phyloP scores from a whole-genome alignment of 441 rosid species.

The Bocquillonia castaneifolia region DNA sequence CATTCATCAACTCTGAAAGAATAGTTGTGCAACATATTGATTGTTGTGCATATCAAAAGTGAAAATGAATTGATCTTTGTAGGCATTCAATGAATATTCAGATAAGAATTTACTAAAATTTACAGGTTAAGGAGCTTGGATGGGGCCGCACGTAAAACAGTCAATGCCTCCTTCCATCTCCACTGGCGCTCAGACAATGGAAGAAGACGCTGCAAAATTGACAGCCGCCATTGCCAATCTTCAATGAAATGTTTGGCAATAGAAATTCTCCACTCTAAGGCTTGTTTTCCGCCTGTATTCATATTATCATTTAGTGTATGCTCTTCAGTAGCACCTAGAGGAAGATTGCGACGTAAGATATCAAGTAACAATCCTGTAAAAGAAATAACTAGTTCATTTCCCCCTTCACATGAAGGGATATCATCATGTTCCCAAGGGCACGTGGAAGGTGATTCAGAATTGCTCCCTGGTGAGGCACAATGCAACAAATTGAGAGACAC shows the following conservation, averaged over 20 bases:
- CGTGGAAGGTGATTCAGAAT: conserved; percentile 40
- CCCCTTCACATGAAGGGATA: conserved; percentile 50
- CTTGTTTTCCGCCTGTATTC: conserved; percentile 57
- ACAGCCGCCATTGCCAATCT: conserved; percentile 97
- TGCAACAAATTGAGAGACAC: conserved; percentile 59
- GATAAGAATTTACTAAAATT: conserved; percentile 33
- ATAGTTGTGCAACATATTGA: conserved; percentile 12
- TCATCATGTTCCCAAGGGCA: conserved; percentile 45
- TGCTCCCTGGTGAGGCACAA: conserved; percentile 49
- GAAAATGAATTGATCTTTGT: conserved; percentile 3
- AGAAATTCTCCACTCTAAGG: conserved; percentile 92
- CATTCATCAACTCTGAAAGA: conserved; percentile 3
- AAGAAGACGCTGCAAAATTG: conserved; percentile 86
- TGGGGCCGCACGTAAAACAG: conserved; percentile 88
- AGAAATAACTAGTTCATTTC: conserved; percentile 67
- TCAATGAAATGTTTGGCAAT: conserved; percentile 70
- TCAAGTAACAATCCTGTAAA: conserved; percentile 73
- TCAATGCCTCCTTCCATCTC: conserved; percentile 95
- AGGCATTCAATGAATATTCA: conserved; percentile 19
- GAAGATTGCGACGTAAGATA: conserved; percentile 65
- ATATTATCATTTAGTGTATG: conserved; percentile 46
- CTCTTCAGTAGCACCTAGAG: conserved; percentile 52
- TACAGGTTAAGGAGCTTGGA: conserved; percentile 94
- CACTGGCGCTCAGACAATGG: conserved; percentile 86
- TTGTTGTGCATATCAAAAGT: conserved; percentile 10